A percentile compares a stretch with the other conserved stretches of the same genome.
These are phyloP conservation scores for Populus alba DNA, from an alignment of 345 rosid genomes.

Conservation along the genomic window DNA sequence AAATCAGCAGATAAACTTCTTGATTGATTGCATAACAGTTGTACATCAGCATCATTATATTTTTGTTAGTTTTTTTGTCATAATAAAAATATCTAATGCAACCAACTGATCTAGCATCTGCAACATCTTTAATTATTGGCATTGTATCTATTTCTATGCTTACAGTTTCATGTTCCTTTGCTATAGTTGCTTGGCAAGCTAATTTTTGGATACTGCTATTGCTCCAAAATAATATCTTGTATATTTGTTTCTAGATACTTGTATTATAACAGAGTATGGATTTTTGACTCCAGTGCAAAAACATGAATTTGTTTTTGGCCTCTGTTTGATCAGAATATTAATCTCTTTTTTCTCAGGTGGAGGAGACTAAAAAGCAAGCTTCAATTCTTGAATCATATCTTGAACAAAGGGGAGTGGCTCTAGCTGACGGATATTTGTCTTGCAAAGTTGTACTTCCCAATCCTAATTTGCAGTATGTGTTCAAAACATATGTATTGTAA, in stretches of 20 bases:
- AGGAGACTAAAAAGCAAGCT: constrained; percentile 55
- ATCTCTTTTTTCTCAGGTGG: constrained; percentile 43
- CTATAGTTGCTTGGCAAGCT: not conserved
- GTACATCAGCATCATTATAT: no score
- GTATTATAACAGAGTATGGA: not conserved
- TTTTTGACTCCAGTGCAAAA: not conserved
- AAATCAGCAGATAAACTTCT: no score
- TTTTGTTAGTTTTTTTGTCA: no score
- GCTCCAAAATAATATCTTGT: not conserved
- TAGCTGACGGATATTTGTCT: constrained; percentile 73
- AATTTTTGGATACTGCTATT: not conserved
- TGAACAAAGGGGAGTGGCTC: constrained; percentile 78
- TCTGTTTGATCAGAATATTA: not conserved
- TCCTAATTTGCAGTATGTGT: constrained; percentile 72
- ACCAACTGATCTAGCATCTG: no score
- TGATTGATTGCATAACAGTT: no score
- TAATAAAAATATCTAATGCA: no score
- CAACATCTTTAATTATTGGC: no score
- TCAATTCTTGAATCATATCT: constrained; percentile 79
- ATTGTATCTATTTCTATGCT: not conserved
- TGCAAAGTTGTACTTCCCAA: constrained; percentile 84
- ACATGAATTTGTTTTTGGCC: not conserved
- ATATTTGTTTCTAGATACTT: not conserved
- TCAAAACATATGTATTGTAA: not conserved
- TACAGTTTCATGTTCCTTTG: not conserved